phyloP scores from a whole-genome alignment of 2,329 filamentous ascomycete genomes.

The Xylariaceae sp. region DNA sequence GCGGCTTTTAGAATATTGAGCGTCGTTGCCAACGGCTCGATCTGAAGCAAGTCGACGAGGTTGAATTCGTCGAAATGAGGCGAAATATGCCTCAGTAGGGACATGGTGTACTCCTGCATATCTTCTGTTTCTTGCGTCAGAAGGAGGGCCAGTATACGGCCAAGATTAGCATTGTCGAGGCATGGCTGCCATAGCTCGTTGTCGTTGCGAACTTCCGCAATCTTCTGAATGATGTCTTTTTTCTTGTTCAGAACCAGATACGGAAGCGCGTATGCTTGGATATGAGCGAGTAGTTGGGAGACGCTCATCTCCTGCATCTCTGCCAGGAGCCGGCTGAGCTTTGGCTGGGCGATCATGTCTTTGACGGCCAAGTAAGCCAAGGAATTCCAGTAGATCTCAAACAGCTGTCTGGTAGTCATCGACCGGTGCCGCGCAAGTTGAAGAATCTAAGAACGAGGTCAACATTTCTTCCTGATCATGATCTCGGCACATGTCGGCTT shows the following conservation, averaged over 20 bases:
- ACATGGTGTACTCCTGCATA: conserved; percentile 61
- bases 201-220: conserved; percentile 72
- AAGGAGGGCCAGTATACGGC: conserved; percentile 54
- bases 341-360: conserved; percentile 73
- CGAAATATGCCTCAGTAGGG: conserved; percentile 62
- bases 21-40: conserved; percentile 69
- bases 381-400: conserved; percentile 84
- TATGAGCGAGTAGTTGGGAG: conserved; percentile 65
- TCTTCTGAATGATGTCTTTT: conserved; percentile 70
- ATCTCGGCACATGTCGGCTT: conserved; percentile 19
- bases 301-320: conserved; percentile 75
- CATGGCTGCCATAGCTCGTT: conserved; percentile 53
- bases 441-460: conserved; percentile 43
- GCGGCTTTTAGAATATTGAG: conserved; percentile 78
- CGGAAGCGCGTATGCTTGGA: conserved; percentile 78
- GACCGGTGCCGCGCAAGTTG: conserved; percentile 63
- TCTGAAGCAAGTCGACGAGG: conserved; percentile 63
- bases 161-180: conserved; percentile 52
- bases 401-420: conserved; percentile 60
- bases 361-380: conserved; percentile 78
- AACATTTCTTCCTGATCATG: neutral
- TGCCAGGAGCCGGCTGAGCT: conserved; percentile 72
- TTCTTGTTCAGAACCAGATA: conserved; percentile 77
- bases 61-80: conserved; percentile 62
- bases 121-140: conserved; percentile 53